phyloP scores from a whole-genome alignment of 2,329 filamentous ascomycete species.

The Xylaria sp. region DNA sequence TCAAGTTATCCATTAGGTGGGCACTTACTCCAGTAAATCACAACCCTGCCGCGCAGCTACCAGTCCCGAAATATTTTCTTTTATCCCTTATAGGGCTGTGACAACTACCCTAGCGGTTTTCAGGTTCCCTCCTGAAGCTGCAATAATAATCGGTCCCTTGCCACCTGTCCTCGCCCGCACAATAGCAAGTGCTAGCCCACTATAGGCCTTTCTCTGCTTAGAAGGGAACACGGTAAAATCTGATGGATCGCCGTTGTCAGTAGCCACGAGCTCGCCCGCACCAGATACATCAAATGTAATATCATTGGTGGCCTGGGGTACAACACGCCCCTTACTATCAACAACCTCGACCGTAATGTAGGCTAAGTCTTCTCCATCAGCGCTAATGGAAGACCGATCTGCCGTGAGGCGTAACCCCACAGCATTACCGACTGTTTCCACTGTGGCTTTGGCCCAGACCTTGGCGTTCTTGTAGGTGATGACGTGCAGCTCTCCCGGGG shows the following conservation, averaged over 20 bases:
- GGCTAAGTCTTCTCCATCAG: conserved; percentile 58
- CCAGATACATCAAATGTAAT: conserved; percentile 59
- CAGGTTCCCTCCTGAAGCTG: conserved; percentile 36
- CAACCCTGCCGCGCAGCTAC: too few relatives aligned
- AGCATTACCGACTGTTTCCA: conserved; percentile 56
- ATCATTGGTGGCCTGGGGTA: conserved; percentile 56
- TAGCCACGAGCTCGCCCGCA: conserved; percentile 59
- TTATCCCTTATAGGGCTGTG: background rate
- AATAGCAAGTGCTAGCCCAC: conserved; percentile 56
- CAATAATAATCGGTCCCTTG: conserved; percentile 40
- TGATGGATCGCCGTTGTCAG: conserved; percentile 63
- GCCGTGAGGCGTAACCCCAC: conserved; percentile 53
- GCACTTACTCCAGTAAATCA: too few relatives aligned
- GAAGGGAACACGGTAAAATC: conserved; percentile 58
- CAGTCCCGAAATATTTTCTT: too few relatives aligned
- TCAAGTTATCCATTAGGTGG: too few relatives aligned
- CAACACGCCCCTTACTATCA: conserved; percentile 56
- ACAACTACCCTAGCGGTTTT: conserved; percentile 25
- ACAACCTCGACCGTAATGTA: conserved; percentile 60
- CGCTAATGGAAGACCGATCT: conserved; percentile 54
- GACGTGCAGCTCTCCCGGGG: conserved; percentile 60
- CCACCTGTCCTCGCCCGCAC: conserved; percentile 48
- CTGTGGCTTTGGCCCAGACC: conserved; percentile 58
- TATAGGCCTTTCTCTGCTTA: conserved; percentile 54
- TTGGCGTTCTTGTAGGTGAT: conserved; percentile 60